A percentile compares a stretch with the other conserved stretches of the same genome.
These are phyloP conservation scores for Boletus reticulatus DNA, from an alignment of 768 basidiomycete species.

Conservation along the genomic window DNA sequence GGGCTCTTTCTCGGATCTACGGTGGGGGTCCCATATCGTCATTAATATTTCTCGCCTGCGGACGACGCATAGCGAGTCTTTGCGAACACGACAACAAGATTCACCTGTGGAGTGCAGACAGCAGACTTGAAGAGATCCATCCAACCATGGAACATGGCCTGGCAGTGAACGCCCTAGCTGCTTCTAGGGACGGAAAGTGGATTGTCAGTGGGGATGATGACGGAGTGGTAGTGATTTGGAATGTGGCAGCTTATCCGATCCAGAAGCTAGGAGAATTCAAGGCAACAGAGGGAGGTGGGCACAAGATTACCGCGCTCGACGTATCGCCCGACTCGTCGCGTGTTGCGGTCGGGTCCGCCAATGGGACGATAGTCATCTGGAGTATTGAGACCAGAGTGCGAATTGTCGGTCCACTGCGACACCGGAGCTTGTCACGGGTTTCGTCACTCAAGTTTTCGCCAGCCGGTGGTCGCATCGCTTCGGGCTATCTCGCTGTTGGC, in stretches of 20 bases:
- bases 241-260: not conserved
- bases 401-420: not conserved
- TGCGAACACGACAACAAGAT: too few relatives aligned
- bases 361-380: conserved; percentile 7
- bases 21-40: too few relatives aligned
- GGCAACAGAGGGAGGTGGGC: not conserved
- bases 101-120: too few relatives aligned
- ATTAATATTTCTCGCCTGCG: too few relatives aligned
- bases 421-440: not conserved
- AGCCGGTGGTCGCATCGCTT: too few relatives aligned
- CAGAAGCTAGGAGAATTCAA: not conserved
- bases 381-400: not conserved
- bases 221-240: conserved; percentile 10
- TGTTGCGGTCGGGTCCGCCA: conserved; percentile 1
- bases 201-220: conserved; percentile 5
- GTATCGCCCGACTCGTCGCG: conserved; percentile 4
- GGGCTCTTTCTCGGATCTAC: too few relatives aligned
- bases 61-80: too few relatives aligned
- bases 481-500: too few relatives aligned
- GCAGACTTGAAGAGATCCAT: too few relatives aligned
- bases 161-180: not conserved
- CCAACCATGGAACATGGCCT: too few relatives aligned
- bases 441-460: too few relatives aligned
- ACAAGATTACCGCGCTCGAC: conserved; percentile 6
- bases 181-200: conserved; percentile 9